These are phyloP conservation scores for Syzygium aromaticum DNA, from an alignment of 345 rosid genomes.

Conservation along the genomic window DNA sequence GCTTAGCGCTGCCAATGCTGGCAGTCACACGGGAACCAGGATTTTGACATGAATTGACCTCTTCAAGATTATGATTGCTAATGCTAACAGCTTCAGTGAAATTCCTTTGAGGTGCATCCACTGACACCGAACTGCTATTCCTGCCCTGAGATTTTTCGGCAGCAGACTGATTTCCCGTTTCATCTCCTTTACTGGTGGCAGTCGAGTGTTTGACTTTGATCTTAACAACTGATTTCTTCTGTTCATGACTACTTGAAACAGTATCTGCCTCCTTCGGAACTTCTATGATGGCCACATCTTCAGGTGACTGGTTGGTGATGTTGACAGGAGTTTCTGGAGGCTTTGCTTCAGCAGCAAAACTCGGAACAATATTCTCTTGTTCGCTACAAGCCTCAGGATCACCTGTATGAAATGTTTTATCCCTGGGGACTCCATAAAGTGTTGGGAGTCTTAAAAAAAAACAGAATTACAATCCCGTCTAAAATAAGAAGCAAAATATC, in stretches of 20 bases:
- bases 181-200: conserved; percentile 62
- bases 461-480: neutral
- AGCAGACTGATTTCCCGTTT: conserved; percentile 54
- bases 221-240: conserved; percentile 52
- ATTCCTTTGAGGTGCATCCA: conserved; percentile 87
- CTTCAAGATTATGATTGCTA: conserved; percentile 72
- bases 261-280: conserved; percentile 36
- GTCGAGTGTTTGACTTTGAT: conserved; percentile 63
- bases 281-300: conserved; percentile 29
- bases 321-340: conserved; percentile 35
- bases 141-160: conserved; percentile 57
- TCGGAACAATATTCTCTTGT: neutral
- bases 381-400: conserved; percentile 33
- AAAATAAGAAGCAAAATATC: neutral
- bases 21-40: conserved; percentile 84
- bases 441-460: conserved; percentile 66
- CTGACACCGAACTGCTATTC: conserved; percentile 77
- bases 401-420: conserved; percentile 39
- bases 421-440: conserved; percentile 75
- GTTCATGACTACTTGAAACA: conserved; percentile 48
- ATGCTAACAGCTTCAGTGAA: conserved; percentile 60
- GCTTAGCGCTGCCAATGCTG: conserved; percentile 88
- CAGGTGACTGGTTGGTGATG: conserved; percentile 14
- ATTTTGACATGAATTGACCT: conserved; percentile 83
- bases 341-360: conserved; percentile 20